These are phyloP conservation scores for Penicillium soppii DNA, from an alignment of 495 filamentous ascomycete species.

Conservation along the genomic window DNA sequence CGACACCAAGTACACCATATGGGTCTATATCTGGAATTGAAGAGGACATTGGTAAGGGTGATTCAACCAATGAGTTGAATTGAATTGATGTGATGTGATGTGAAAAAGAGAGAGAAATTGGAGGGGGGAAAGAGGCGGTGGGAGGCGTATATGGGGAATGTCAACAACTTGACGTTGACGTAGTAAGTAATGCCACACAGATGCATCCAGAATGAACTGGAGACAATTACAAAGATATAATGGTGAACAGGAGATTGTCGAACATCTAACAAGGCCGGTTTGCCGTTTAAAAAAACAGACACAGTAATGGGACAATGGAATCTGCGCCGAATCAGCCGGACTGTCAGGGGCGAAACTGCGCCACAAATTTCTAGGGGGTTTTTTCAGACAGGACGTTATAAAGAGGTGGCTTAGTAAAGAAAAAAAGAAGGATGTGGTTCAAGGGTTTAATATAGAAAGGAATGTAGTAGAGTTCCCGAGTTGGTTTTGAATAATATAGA, in stretches of 20 bases:
- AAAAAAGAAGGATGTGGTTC: too few relatives aligned
- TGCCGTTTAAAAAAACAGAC: background rate
- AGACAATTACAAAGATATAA: slow-evolving; percentile 8
- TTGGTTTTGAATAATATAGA: too few relatives aligned
- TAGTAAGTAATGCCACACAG: slow-evolving; percentile 16
- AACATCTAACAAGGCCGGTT: slow-evolving; percentile 1
- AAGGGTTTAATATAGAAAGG: too few relatives aligned
- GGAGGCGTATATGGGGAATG: slow-evolving; percentile 11
- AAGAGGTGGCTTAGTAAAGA: too few relatives aligned
- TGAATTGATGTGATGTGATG: slow-evolving; percentile 7
- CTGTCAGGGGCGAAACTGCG: slow-evolving; percentile 1
- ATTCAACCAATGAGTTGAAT: slow-evolving; percentile 10
- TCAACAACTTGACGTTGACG: slow-evolving; percentile 14
- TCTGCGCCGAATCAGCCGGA: background rate
- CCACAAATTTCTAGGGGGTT: too few relatives aligned
- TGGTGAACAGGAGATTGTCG: background rate
- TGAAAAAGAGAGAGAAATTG: slow-evolving; percentile 19
- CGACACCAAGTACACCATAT: slow-evolving; percentile 76
- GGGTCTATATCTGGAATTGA: slow-evolving; percentile 68
- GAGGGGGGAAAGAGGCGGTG: slow-evolving; percentile 16
- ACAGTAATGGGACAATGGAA: background rate
- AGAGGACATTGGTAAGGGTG: slow-evolving; percentile 54
- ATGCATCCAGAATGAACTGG: slow-evolving; percentile 24
- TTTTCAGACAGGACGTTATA: background rate
- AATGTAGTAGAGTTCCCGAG: too few relatives aligned